Evolutionary conservation across 495 filamentous ascomycete genomes (phyloP).

Genomic region (Penicillium lividum): DNA sequence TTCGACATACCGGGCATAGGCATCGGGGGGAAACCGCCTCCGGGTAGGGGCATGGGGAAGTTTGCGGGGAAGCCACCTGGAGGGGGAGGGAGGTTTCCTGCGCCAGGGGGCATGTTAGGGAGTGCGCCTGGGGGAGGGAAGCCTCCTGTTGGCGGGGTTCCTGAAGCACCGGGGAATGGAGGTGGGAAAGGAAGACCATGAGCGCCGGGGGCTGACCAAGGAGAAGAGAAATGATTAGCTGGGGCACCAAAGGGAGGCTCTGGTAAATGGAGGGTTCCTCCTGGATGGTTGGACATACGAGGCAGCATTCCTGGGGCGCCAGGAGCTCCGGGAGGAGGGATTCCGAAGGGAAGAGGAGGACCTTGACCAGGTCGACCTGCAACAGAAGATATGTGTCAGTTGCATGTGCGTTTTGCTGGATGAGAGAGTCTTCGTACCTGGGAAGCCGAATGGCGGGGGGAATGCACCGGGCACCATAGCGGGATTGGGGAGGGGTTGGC

Average conservation of each 20-base stretch:
- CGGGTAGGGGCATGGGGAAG: conserved; percentile 46
- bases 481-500: conserved; percentile 80
- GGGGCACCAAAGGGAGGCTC: background rate
- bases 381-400: conserved; percentile 13
- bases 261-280: background rate
- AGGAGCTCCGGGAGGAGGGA: conserved; percentile 47
- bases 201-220: conserved; percentile 52
- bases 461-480: conserved; percentile 62
- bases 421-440: conserved; percentile 42
- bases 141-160: conserved; percentile 33
- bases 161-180: conserved; percentile 45
- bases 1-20: conserved; percentile 27
- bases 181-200: conserved; percentile 69
- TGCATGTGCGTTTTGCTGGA: conserved; percentile 8
- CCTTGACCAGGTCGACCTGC: conserved; percentile 52
- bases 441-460: conserved; percentile 57
- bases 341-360: conserved; percentile 57
- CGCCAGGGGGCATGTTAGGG: conserved; percentile 43
- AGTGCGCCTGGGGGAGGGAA: conserved; percentile 25
- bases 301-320: conserved; percentile 47
- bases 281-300: conserved; percentile 39
- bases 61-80: conserved; percentile 59
- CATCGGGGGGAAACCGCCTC: conserved; percentile 28
- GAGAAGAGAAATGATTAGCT: conserved; percentile 22
- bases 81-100: conserved; percentile 62